Conservation (phyloP, 768 basidiomycete species). For the Clitopilus passeckerianus region DNA sequence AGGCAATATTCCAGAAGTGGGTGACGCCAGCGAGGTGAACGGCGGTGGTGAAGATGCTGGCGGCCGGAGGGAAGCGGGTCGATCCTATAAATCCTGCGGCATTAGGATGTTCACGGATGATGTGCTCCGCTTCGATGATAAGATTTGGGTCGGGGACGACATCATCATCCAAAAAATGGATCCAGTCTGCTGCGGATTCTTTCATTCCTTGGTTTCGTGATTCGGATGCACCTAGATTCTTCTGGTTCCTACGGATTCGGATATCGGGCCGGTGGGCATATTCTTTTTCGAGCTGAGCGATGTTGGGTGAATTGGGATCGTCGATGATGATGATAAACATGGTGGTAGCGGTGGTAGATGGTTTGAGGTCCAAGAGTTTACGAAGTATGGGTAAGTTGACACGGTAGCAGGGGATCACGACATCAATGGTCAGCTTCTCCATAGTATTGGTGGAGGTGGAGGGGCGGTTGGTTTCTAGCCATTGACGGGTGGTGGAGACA, state of each 20-base stretch:
- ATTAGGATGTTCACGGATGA: slow-evolving; percentile 37
- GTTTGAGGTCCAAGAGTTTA: slow-evolving; percentile 36
- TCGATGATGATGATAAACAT: slow-evolving; percentile 61
- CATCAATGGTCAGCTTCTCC: slow-evolving; percentile 46
- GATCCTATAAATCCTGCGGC: slow-evolving; percentile 55
- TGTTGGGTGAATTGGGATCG: slow-evolving; percentile 37
- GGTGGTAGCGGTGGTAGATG: slow-evolving; percentile 35
- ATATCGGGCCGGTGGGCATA: slow-evolving; percentile 43
- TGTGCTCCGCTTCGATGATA: slow-evolving; percentile 39
- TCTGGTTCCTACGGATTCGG: slow-evolving; percentile 44
- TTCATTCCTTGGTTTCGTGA: slow-evolving; percentile 50
- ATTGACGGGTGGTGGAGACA: slow-evolving; percentile 21
- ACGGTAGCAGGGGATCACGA: slow-evolving; percentile 53
- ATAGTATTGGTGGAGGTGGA: slow-evolving; percentile 8
- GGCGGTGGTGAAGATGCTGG: slow-evolving; percentile 46
- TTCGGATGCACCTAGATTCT: slow-evolving; percentile 46
- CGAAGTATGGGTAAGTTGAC: slow-evolving; percentile 41
- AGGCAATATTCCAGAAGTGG: slow-evolving; percentile 59
- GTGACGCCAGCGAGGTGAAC: slow-evolving; percentile 53
- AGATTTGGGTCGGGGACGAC: slow-evolving; percentile 36
- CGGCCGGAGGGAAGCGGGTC: slow-evolving; percentile 40
- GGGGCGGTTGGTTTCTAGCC: slow-evolving; percentile 18
- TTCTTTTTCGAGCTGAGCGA: slow-evolving; percentile 29
- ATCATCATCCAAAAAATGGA: slow-evolving; percentile 60
- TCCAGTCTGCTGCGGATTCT: slow-evolving; percentile 55